These are phyloP conservation scores for Cordyceps militaris DNA, from an alignment of 2,329 filamentous ascomycete genomes.

Conservation along the genomic window DNA sequence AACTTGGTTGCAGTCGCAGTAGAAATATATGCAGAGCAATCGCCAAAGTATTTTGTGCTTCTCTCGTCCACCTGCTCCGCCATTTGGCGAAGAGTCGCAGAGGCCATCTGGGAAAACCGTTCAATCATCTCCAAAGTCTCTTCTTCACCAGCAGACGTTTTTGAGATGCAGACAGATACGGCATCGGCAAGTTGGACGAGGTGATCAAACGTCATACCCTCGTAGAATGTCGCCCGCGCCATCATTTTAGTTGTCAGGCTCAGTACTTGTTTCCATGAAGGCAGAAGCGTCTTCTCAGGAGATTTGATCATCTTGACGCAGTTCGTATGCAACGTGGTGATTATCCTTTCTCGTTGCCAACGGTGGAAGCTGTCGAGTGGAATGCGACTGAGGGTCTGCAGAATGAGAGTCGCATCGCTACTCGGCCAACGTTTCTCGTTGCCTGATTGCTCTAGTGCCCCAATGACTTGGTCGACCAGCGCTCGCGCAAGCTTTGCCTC, in stretches of 20 bases:
- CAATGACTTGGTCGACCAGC: constrained; percentile 28
- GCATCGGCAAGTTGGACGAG: constrained; percentile 28
- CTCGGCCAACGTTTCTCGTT: constrained; percentile 27
- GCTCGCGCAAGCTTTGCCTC: constrained; percentile 25
- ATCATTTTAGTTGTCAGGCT: constrained; percentile 43
- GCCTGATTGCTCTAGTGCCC: constrained; percentile 22
- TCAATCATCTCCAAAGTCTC: constrained; percentile 27
- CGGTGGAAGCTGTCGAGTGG: constrained; percentile 35
- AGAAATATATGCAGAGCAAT: constrained; percentile 18
- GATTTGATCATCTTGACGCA: constrained; percentile 21
- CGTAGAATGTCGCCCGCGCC: constrained; percentile 44
- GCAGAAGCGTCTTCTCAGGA: constrained; percentile 20
- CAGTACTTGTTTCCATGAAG: constrained; percentile 33
- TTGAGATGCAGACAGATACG: constrained; percentile 22
- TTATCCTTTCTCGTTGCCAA: constrained; percentile 36
- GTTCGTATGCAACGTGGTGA: constrained; percentile 27
- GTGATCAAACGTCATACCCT: constrained; percentile 35
- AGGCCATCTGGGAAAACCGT: constrained; percentile 26
- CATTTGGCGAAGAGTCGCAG: constrained; percentile 36
- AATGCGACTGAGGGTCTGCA: constrained; percentile 27
- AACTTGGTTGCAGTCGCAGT: not conserved
- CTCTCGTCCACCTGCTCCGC: constrained; percentile 35
- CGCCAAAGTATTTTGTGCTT: constrained; percentile 33
- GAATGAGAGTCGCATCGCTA: constrained; percentile 23
- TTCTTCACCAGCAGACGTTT: constrained; percentile 16